Base-by-base conservation (phyloP, 768 basidiomycete species). In the Crassisporium funariophilum region DNA sequence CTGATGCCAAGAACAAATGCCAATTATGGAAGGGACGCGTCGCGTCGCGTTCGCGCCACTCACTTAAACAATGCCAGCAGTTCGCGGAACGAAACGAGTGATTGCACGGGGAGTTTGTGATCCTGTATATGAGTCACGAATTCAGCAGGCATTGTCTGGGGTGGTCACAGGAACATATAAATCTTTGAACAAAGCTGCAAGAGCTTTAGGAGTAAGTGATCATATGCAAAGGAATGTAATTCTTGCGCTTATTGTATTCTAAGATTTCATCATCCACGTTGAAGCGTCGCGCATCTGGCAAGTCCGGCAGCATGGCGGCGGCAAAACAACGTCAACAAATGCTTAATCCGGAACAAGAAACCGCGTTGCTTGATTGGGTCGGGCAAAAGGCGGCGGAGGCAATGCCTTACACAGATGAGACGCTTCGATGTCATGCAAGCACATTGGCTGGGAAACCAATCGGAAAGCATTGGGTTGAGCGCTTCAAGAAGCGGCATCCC, bases 401-500 rank as follows among this genome's bases (percentile, higher is more conserved):
- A 8, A n/a, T 13, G 12, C 54, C 52, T 4, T 20, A 53, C 13
- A 16, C 16, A 15, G 7, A 11, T 4, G 3, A 12, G 8, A 13
- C 27, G 7, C n/a, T 39, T 35, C 34, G 54, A 5, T 16, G 19
- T 3, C 17, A 44, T 33, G 58, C 53, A 22, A 39, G 21, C 8
- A 33, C 37, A 5, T 42, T 57, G 15, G 47, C 42, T 11, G 58
- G 58, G 23, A 37, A 36, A 15, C 8, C 15, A 22, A 22, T 50
- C 25, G 48, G 53, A 1, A 43, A 40, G 22, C 47, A 51, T 17
- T 61, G 59, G 57, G 11, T 33, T 20, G 4, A 24, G 8, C 20
- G 27, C 4, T 44, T 57, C 27, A 15, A 33, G 10, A 36, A 33
- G 21, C 44, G 54, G 15, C 51, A 57, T 33, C 56, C 56, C 37